Conservation (phyloP, 257 asterid genomes). For the Plantago ovata region DNA sequence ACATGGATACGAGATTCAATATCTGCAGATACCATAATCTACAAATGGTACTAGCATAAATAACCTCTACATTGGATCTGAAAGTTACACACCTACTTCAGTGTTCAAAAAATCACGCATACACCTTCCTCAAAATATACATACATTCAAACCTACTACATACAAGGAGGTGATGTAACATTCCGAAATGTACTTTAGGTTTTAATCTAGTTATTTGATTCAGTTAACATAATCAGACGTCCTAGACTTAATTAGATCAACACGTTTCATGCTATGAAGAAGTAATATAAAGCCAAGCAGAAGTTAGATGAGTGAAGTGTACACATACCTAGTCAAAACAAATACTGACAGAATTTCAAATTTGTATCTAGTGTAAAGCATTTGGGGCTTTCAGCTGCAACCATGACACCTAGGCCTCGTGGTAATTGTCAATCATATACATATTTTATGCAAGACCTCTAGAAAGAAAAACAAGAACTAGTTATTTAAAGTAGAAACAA, state of each 20-base stretch:
- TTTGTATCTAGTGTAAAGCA: background rate
- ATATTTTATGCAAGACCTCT: background rate
- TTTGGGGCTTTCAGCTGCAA: too few relatives aligned
- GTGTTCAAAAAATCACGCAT: too few relatives aligned
- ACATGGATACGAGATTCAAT: too few relatives aligned
- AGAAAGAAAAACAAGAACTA: background rate
- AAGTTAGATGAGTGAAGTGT: constrained; percentile 7
- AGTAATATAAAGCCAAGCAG: constrained; percentile 6
- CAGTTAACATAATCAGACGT: background rate
- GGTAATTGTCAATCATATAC: too few relatives aligned
- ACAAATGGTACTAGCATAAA: too few relatives aligned
- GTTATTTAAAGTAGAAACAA: constrained; percentile 6
- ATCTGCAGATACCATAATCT: too few relatives aligned
- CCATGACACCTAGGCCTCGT: too few relatives aligned
- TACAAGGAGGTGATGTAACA: too few relatives aligned
- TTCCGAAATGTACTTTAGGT: background rate
- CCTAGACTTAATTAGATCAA: background rate
- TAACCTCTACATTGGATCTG: too few relatives aligned
- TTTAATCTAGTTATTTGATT: background rate
- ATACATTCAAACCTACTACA: too few relatives aligned
- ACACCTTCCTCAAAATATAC: too few relatives aligned
- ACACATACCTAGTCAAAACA: constrained; percentile 1
- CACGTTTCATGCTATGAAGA: constrained; percentile 7
- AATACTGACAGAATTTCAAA: background rate
- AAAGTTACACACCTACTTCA: too few relatives aligned